Conservation (phyloP, 2,329 filamentous ascomycete genomes). For the Fusarium floridanum region DNA sequence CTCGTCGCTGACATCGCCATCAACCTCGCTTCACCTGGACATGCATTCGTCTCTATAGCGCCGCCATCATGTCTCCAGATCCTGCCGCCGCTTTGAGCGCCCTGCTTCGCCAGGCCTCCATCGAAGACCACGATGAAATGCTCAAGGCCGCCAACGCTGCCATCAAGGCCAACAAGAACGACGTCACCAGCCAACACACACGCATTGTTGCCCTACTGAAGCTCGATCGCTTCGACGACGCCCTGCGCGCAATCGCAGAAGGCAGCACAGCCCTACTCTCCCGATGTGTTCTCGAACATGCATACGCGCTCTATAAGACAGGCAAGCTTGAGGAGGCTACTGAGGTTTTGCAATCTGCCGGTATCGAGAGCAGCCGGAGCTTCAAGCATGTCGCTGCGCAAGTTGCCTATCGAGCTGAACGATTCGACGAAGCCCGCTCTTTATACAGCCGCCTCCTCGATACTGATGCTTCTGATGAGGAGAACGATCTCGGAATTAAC, state of each 20-base stretch:
- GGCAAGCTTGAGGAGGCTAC: conserved; percentile 77
- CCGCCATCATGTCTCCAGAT: conserved; percentile 57
- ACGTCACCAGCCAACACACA: conserved; percentile 73
- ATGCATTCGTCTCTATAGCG: conserved; percentile 44
- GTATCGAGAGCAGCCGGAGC: conserved; percentile 49
- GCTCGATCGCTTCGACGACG: conserved; percentile 85
- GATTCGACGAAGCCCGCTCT: conserved; percentile 74
- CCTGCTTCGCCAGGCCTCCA: conserved; percentile 66
- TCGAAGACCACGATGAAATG: conserved; percentile 80
- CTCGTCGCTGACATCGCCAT: neutral
- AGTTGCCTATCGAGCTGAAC: conserved; percentile 80
- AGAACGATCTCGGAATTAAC: conserved; percentile 83
- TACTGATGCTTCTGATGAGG: conserved; percentile 68
- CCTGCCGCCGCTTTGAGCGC: conserved; percentile 65
- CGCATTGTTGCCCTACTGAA: conserved; percentile 82
- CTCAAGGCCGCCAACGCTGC: conserved; percentile 74
- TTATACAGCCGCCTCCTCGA: conserved; percentile 72
- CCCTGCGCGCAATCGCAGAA: conserved; percentile 75
- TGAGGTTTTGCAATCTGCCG: conserved; percentile 53
- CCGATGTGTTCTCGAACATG: conserved; percentile 75
- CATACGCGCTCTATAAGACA: conserved; percentile 87
- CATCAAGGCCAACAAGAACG: conserved; percentile 70
- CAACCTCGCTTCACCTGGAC: conserved; percentile 21
- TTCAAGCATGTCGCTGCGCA: conserved; percentile 72
- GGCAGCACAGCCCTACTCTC: conserved; percentile 72